phyloP scores from a whole-genome alignment of 1,139 yeast species.

The Martiniozyma asiatica region DNA sequence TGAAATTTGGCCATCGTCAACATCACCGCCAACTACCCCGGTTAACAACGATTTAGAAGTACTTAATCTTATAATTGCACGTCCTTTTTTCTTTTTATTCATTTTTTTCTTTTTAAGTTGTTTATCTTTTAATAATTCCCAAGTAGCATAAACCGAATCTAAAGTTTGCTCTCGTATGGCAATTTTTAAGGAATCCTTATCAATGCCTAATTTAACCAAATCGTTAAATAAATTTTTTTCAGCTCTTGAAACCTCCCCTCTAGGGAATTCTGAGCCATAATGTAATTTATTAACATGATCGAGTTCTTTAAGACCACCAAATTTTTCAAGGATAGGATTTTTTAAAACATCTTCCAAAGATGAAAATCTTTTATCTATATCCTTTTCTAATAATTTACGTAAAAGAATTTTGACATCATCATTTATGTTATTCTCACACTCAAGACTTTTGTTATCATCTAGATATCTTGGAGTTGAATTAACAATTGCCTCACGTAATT shows the following conservation, averaged over 20 bases:
- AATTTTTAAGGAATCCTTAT: conserved; percentile 48
- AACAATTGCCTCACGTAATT: conserved; percentile 49
- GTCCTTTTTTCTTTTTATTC: conserved; percentile 31
- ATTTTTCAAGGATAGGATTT: conserved; percentile 47
- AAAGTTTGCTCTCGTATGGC: conserved; percentile 53
- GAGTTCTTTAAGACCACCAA: conserved; percentile 30
- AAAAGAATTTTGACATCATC: conserved; percentile 25
- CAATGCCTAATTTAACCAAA: conserved; percentile 54
- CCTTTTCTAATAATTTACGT: conserved; percentile 46
- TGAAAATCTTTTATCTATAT: conserved; percentile 52
- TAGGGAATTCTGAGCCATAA: conserved; percentile 20
- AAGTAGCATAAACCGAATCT: conserved; percentile 75
- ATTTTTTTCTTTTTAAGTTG: conserved; percentile 32
- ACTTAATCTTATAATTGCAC: conserved; percentile 32
- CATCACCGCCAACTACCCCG: too few relatives aligned
- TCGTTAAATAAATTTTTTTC: conserved; percentile 60
- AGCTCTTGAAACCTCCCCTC: conserved; percentile 20
- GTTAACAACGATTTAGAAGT: conserved; percentile 14
- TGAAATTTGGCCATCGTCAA: background rate
- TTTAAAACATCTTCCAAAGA: conserved; percentile 45
- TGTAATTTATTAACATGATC: conserved; percentile 31
- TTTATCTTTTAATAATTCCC: conserved; percentile 60
- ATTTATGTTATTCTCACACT: background rate
- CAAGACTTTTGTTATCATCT: conserved; percentile 19
- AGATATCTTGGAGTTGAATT: conserved; percentile 49